Percentiles rank a stretch among this genome's conserved stretches.
Conservation (phyloP, 2,329 filamentous ascomycete genomes). For the Canariomyces notabilis region DNA sequence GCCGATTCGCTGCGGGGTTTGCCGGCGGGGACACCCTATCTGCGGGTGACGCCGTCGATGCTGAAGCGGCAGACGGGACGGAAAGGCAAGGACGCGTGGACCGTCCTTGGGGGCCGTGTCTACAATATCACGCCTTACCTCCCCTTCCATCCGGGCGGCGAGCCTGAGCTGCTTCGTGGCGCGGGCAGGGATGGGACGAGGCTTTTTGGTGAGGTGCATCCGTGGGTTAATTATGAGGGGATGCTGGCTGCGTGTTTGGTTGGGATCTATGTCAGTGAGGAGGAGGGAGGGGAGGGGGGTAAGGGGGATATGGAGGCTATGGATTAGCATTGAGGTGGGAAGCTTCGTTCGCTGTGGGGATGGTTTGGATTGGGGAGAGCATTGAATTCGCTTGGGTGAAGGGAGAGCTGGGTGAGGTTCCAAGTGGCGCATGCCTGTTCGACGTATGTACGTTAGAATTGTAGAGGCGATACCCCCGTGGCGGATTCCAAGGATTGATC, state of each 20-base stretch:
- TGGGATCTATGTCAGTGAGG: slow-evolving; percentile 58
- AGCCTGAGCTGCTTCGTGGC: slow-evolving; percentile 62
- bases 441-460: background rate
- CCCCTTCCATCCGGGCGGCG: slow-evolving; percentile 84
- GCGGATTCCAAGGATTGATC: no score
- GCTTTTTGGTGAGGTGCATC: slow-evolving; percentile 62
- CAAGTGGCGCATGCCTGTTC: background rate
- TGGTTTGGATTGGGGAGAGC: no score
- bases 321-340: slow-evolving; percentile 10
- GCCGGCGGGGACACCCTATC: slow-evolving; percentile 46
- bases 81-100: slow-evolving; percentile 85
- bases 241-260: slow-evolving; percentile 62
- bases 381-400: no score
- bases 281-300: slow-evolving; percentile 34
- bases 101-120: slow-evolving; percentile 78
- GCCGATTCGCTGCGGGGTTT: slow-evolving; percentile 63
- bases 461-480: slow-evolving; percentile 19
- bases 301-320: slow-evolving; percentile 57
- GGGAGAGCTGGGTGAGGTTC: background rate
- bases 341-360: background rate
- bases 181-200: slow-evolving; percentile 58
- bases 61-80: slow-evolving; percentile 75
- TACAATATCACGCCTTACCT: slow-evolving; percentile 92
- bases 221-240: slow-evolving; percentile 68
- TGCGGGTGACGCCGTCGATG: slow-evolving; percentile 77